Evolutionary conservation across 257 asterid genomes (phyloP).

Genomic region (Solanum okadae): DNA sequence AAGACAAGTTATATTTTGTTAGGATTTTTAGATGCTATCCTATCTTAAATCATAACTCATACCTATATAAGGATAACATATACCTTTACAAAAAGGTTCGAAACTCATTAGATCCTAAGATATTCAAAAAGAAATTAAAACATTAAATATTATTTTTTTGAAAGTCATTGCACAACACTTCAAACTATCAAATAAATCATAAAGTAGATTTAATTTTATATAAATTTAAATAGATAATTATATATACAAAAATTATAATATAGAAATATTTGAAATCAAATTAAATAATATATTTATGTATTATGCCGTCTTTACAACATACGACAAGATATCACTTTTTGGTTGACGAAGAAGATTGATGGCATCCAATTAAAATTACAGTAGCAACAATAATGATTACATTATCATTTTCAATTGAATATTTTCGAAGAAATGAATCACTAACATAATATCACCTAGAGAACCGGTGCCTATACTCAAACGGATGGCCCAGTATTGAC

Average conservation of each 20-base stretch:
- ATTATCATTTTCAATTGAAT: neutral
- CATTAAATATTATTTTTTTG: too few species aligned
- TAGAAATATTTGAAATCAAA: too few species aligned
- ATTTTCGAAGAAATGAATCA: neutral
- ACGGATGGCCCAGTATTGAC: neutral
- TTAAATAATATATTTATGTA: too few species aligned
- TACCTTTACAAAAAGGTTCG: too few species aligned
- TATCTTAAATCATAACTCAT: neutral
- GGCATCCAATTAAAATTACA: neutral
- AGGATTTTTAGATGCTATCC: neutral
- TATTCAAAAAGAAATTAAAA: too few species aligned
- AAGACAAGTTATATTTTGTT: too few species aligned
- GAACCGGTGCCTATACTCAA: neutral
- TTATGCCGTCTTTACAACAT: too few species aligned
- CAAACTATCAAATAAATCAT: neutral
- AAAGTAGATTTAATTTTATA: too few species aligned
- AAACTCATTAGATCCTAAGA: too few species aligned
- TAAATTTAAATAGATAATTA: too few species aligned
- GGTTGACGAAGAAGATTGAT: neutral
- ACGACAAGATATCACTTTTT: neutral
- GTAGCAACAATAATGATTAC: neutral
- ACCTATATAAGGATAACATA: neutral
- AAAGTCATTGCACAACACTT: neutral
- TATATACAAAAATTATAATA: too few species aligned
- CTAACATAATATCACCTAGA: neutral